These are phyloP conservation scores for Globisporangium cylindrosporum DNA, from an alignment of 352 stramenopile species.

Conservation along the genomic window DNA sequence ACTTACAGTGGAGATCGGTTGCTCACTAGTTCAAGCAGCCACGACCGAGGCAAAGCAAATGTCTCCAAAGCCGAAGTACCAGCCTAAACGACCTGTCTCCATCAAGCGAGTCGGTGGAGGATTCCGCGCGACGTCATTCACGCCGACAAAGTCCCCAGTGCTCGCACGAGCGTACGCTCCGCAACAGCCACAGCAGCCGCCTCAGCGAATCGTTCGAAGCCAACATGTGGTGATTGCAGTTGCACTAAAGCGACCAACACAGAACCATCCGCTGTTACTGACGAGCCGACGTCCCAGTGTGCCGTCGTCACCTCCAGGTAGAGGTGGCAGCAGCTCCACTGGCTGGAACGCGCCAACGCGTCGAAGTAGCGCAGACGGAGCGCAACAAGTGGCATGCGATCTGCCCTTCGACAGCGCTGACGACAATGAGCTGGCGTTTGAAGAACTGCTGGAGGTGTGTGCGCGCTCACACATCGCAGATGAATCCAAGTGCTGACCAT, in stretches of 20 bases:
- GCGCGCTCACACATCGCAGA: conserved; percentile 16
- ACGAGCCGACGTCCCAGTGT: conserved; percentile 11
- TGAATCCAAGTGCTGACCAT: background rate
- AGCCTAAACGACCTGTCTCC: conserved; percentile 22
- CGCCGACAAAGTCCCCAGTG: conserved; percentile 3
- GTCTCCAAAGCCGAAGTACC: background rate
- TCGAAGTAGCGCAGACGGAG: conserved; percentile 1
- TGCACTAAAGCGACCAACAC: background rate
- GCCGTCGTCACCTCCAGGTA: conserved; percentile 5
- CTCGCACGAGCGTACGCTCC: conserved; percentile 11
- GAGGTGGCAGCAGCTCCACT: background rate
- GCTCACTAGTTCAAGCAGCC: background rate
- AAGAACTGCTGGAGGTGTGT: conserved; percentile 22
- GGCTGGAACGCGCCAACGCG: background rate
- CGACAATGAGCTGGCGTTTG: conserved; percentile 19
- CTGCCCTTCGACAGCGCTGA: background rate
- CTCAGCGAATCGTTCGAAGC: background rate
- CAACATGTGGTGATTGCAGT: conserved; percentile 3
- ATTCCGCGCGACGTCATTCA: conserved; percentile 37
- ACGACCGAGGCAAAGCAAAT: background rate
- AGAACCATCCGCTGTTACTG: conserved; percentile 10
- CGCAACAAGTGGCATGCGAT: background rate
- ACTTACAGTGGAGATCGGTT: background rate
- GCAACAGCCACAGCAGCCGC: conserved; percentile 12
- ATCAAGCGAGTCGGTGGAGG: conserved; percentile 59